Percentiles rank a stretch among this genome's conserved stretches.
Conservation (phyloP, 1,284 basidiomycete genomes). For the Porodaedalea pini region DNA sequence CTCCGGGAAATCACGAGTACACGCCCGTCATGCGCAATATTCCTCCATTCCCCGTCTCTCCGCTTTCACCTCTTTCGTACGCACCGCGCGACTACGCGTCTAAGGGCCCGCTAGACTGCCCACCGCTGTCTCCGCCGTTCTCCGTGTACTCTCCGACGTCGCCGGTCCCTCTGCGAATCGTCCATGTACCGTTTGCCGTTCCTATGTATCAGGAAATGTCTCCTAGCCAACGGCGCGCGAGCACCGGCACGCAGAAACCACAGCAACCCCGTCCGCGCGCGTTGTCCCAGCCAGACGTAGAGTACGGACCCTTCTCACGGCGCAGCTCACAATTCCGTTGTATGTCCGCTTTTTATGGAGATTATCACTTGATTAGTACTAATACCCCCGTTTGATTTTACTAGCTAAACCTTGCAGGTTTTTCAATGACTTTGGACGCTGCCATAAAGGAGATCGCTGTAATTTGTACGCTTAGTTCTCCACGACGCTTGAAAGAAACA, state of each 20-base stretch:
- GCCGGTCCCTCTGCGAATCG: conserved; percentile 7
- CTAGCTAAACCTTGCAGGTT: conserved; percentile 69
- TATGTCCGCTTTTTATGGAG: neutral
- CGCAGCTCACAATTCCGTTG: conserved; percentile 8
- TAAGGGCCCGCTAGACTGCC: neutral
- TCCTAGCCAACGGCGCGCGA: neutral
- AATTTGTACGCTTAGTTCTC: conserved; percentile 56
- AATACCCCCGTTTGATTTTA: neutral
- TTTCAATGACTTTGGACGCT: conserved; percentile 44
- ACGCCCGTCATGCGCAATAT: neutral
- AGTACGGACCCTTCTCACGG: neutral
- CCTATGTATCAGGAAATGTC: conserved; percentile 7
- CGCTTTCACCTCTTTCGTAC: neutral
- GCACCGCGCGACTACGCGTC: neutral
- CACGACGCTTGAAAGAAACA: neutral
- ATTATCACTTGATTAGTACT: neutral
- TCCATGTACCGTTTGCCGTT: conserved; percentile 16
- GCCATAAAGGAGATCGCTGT: conserved; percentile 59
- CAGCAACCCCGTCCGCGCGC: neutral
- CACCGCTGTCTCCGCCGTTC: neutral
- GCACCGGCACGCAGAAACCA: neutral
- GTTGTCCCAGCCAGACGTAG: neutral
- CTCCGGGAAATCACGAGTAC: neutral
- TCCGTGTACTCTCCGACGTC: conserved; percentile 12
- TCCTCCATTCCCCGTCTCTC: neutral